Evolutionary conservation across 2,329 filamentous ascomycete species (phyloP), one percentile per base, ranked within the genome.

Genomic region (Fonsecaea erecta): DNA sequence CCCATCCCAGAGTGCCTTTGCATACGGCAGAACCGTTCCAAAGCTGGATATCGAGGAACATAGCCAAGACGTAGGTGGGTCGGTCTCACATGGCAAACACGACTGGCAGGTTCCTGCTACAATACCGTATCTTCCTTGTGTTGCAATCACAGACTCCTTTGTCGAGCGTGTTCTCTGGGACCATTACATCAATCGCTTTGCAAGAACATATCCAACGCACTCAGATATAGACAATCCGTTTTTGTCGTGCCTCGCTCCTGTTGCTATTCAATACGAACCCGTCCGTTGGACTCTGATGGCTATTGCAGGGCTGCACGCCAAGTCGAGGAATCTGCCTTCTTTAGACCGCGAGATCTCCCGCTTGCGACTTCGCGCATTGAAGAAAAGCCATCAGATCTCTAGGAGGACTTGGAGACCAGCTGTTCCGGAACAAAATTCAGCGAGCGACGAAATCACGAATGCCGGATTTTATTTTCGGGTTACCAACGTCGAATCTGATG

Each of bases 131-230:
- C 18, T 24, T 14, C 43, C 18, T 24, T 24, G 9, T 6, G 18
- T 21, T 12, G 21, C 9, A 26, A 48, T 16, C 4, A 4, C 7
- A 3, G 30, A 58, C 7, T 51, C 40, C 1, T 21, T 5, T 16
- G 40, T 58, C 11, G 55, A 58, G 12, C 14, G 6, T 46, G 16
- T 51, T 11, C 55, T 58, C 7, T 58, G 55, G 55, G 55, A 58
- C 18, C 55, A 51, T 32, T 58, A 58, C n/a, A 34, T 58, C 40
- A 58, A 58, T 35, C 34, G n/a, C 55, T 58, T 58, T 51, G 55
- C 55, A 58, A 58, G 55, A 16, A 58, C 18, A 9, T 58, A 58
- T 51, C 55, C 55, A 21, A 58, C 55, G 30, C 40, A 43, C 16
- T 58, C 55, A 16, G 40, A 26, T n/a, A 24, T 26, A 30, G 55